These are phyloP conservation scores for Volvariella volvacea DNA, from an alignment of 1,284 basidiomycete species.

Conservation along the genomic window DNA sequence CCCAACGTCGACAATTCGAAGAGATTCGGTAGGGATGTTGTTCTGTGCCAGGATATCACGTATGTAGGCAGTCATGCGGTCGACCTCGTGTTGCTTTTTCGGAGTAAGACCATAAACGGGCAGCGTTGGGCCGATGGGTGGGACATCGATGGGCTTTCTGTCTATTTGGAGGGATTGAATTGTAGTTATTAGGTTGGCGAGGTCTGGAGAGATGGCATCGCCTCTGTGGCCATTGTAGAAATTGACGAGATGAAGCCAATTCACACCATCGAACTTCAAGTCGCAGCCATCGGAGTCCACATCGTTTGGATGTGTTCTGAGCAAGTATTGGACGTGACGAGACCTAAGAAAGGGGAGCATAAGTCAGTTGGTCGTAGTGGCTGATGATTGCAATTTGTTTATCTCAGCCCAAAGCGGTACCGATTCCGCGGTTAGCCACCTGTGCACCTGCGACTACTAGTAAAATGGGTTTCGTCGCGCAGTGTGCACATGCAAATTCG, in stretches of 20 bases:
- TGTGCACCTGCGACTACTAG: too few species aligned
- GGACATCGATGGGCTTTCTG: conserved; percentile 17
- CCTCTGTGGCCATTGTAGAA: conserved; percentile 2
- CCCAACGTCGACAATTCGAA: conserved; percentile 33
- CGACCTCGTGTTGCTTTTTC: conserved; percentile 32
- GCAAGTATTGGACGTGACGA: conserved; percentile 9
- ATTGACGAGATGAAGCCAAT: conserved; percentile 6
- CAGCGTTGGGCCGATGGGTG: conserved; percentile 7
- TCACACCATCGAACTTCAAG: conserved; percentile 1
- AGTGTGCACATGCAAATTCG: too few species aligned
- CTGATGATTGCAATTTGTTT: too few species aligned
- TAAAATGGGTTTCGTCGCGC: too few species aligned
- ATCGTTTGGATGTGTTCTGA: conserved; percentile 16
- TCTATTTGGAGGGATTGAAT: conserved; percentile 17
- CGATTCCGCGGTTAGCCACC: too few species aligned
- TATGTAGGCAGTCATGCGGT: conserved; percentile 28
- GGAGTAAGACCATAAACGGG: conserved; percentile 27
- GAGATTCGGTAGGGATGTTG: conserved; percentile 10
- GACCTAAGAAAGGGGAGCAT: conserved; percentile 10
- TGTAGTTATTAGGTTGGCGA: conserved; percentile 13
- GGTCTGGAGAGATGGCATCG: conserved; percentile 5
- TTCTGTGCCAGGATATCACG: conserved; percentile 18
- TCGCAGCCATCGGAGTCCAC: conserved; percentile 7
- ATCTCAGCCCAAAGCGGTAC: too few species aligned
- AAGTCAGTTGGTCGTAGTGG: too few species aligned